Base-by-base conservation (phyloP, 257 asterid species). In the Solanum clarkiae region DNA sequence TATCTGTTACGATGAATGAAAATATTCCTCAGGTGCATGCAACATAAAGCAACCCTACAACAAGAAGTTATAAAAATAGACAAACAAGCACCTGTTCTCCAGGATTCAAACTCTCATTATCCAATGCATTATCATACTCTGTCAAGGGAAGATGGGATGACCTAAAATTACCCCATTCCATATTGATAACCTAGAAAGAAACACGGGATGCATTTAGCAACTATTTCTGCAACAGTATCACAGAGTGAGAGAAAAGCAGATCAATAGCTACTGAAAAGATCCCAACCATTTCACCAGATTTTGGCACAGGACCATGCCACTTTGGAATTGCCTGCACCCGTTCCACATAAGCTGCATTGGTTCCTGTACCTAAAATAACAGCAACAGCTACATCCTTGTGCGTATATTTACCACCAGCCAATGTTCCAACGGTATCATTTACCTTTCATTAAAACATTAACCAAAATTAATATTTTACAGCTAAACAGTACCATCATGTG, bases 111-210 rank as follows among this genome's bases (percentile, higher is more conserved):
- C 99, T 94, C 86, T 94, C 95, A 13, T 81, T 90, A 88, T 95
- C 99, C 90, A 95, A 84, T 14, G 85, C 89, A 51, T 90, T 87
- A 91, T 95, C 99, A 57, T 91, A 94, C 81, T 95, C 97, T 1
- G 97, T 93, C 82, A 93, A 79, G 11, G 99, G 99, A 86, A 95
- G 98, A 90, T 95, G 98, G 8, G 99, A 92, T 22, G 97, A 92
- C 90, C 90, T 92, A 91, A 95, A 95, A 91, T 94, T 95, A 85
- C 98, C 99, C 99, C 99, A 95, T 86, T 95, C 99, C 97, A 94
- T 95, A 84, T 95, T 95, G 89, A 95, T 94, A 86, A 95, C 99
- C 99, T 95, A 85, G 83, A 87, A 18, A 74, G 29, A 15, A 44
- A 57, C 57, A 71, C 53, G 18, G 36, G 60, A 66, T 11, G 49